Percentiles rank a stretch among this genome's conserved stretches.
Evolutionary conservation across 257 asterid genomes (phyloP).

Genomic region (Penstemon davidsonii): DNA sequence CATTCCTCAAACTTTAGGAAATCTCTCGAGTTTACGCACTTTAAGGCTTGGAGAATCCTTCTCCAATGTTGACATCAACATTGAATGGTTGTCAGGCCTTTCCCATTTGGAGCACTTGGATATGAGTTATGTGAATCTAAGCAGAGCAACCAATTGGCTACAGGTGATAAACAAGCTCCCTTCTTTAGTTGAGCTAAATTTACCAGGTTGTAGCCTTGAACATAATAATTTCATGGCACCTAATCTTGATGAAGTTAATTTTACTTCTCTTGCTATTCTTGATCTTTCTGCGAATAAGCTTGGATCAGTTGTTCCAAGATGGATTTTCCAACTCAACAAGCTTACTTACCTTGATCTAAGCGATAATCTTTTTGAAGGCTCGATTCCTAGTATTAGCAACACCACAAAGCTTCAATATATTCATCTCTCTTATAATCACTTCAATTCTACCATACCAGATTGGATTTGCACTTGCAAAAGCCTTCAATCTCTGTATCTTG

Average conservation of each 20-base stretch:
- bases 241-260: background rate
- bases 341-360: slow-evolving; percentile 31
- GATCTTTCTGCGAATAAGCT: background rate
- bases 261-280: slow-evolving; percentile 19
- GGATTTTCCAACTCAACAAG: slow-evolving; percentile 34
- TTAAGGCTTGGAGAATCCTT: background rate
- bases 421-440: slow-evolving; percentile 15
- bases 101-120: slow-evolving; percentile 19
- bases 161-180: slow-evolving; percentile 26
- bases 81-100: slow-evolving; percentile 33
- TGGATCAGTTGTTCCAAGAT: slow-evolving; percentile 14
- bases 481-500: slow-evolving; percentile 1
- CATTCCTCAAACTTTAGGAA: slow-evolving; percentile 28
- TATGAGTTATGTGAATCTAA: slow-evolving; percentile 20
- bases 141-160: slow-evolving; percentile 23
- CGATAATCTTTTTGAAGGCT: background rate
- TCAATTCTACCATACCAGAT: slow-evolving; percentile 36
- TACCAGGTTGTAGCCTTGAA: background rate
- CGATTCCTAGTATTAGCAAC: slow-evolving; percentile 26
- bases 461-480: slow-evolving; percentile 35
- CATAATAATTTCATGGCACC: background rate
- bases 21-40: slow-evolving; percentile 27
- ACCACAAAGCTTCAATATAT: slow-evolving; percentile 30
- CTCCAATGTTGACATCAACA: background rate
- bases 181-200: slow-evolving; percentile 19